Percentiles rank a stretch among this genome's conserved stretches.
Conservation (phyloP, 192 early-diverging fungal species). For the Coemansia sp. region DNA sequence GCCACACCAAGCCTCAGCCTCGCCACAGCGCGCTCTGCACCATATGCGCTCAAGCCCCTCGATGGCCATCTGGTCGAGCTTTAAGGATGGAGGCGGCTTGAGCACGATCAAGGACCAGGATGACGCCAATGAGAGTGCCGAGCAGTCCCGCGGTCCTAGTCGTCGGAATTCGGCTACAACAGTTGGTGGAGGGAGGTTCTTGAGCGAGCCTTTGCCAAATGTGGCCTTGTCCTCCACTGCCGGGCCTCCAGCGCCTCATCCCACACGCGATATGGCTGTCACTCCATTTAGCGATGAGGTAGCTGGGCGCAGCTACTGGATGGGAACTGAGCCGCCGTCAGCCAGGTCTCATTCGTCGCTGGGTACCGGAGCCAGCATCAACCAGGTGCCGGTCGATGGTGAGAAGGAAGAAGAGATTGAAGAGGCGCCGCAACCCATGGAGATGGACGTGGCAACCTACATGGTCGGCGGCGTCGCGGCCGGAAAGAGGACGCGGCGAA, state of each 20-base stretch:
- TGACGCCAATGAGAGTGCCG: slow-evolving; percentile 9
- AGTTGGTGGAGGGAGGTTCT: neutral
- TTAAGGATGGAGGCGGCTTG: slow-evolving; percentile 23
- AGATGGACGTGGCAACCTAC: slow-evolving; percentile 48
- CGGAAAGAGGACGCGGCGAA: slow-evolving; percentile 34
- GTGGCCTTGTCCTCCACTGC: neutral
- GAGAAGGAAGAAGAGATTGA: slow-evolving; percentile 53
- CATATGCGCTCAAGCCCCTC: slow-evolving; percentile 38
- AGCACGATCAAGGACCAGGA: slow-evolving; percentile 38
- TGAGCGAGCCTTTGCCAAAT: slow-evolving; percentile 3
- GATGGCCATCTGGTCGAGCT: slow-evolving; percentile 33
- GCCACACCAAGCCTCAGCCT: slow-evolving; percentile 16
- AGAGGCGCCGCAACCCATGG: slow-evolving; percentile 52
- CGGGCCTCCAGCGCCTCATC: neutral
- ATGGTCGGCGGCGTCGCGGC: slow-evolving; percentile 48
- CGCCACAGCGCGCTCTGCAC: slow-evolving; percentile 33
- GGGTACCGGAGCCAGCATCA: slow-evolving; percentile 29
- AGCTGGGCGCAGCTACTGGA: slow-evolving; percentile 28
- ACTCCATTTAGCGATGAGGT: slow-evolving; percentile 21
- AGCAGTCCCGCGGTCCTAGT: neutral
- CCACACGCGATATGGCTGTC: neutral
- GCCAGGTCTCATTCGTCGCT: slow-evolving; percentile 49
- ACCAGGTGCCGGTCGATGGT: slow-evolving; percentile 1
- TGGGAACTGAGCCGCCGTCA: slow-evolving; percentile 25
- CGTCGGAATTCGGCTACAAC: slow-evolving; percentile 11